Evolutionary conservation across 2,329 filamentous ascomycete species (phyloP).

Genomic region (Pseudogymnoascus sp.): DNA sequence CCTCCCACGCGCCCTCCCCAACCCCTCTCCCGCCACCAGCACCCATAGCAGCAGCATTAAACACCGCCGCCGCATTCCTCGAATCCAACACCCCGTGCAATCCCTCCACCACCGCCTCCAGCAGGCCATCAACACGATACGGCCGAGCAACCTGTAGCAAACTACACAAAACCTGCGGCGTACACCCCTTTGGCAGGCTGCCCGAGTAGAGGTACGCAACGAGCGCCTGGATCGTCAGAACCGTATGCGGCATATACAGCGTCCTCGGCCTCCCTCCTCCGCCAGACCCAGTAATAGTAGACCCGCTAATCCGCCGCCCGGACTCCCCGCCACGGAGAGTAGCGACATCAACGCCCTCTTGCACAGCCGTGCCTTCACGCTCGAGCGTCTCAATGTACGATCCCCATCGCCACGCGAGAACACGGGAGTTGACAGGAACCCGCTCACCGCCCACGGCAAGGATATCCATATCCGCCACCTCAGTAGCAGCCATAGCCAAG

Average conservation of each 20-base stretch:
- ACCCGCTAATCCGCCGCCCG: background rate
- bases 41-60: too few species aligned
- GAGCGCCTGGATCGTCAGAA: slow-evolving; percentile 79
- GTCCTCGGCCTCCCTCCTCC: slow-evolving; percentile 64
- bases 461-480: slow-evolving; percentile 94
- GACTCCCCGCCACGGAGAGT: slow-evolving; percentile 48
- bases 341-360: slow-evolving; percentile 65
- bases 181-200: slow-evolving; percentile 74
- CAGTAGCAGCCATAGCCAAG: slow-evolving; percentile 68
- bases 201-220: slow-evolving; percentile 93
- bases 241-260: slow-evolving; percentile 87
- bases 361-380: slow-evolving; percentile 66
- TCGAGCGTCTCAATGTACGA: slow-evolving; percentile 92
- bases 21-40: too few species aligned
- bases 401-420: slow-evolving; percentile 84
- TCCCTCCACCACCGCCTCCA: slow-evolving; percentile 87
- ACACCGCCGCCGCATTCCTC: slow-evolving; percentile 89
- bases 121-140: slow-evolving; percentile 83
- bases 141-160: slow-evolving; percentile 87
- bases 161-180: slow-evolving; percentile 91
- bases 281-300: background rate
- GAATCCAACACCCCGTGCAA: slow-evolving; percentile 85
- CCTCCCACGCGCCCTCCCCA: too few species aligned
- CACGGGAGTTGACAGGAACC: slow-evolving; percentile 85
- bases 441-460: slow-evolving; percentile 84